Conservation (phyloP, 139 green algal genomes). For the Chlamydomonas incerta region DNA sequence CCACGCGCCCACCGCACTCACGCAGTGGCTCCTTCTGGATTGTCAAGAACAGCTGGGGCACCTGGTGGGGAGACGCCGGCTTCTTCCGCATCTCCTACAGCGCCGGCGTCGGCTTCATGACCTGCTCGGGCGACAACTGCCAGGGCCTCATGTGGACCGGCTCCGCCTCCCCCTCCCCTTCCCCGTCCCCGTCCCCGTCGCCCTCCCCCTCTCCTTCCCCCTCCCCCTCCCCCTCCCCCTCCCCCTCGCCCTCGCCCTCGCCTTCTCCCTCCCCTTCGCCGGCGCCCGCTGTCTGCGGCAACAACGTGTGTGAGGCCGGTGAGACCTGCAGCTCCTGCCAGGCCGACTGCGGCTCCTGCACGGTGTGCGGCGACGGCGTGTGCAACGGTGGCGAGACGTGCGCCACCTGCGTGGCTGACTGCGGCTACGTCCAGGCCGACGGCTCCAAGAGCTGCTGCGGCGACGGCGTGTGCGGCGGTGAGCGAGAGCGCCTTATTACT, state of each 20-base stretch:
- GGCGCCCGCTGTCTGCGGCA: not conserved
- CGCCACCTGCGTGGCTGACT: not conserved
- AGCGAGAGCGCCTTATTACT: no score
- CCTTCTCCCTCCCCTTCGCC: not conserved
- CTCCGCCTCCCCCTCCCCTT: not conserved
- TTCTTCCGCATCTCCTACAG: slow-evolving; percentile 71
- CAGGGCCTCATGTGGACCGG: not conserved
- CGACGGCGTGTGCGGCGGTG: slow-evolving; percentile 1
- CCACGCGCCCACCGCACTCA: not conserved
- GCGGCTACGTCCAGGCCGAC: not conserved
- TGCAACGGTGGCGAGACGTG: slow-evolving; percentile 18
- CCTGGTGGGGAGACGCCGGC: slow-evolving; percentile 87
- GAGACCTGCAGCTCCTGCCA: not conserved
- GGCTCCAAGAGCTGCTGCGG: slow-evolving; percentile 11
- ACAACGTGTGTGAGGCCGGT: not conserved
- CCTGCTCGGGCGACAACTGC: not conserved
- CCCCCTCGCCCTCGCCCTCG: not conserved
- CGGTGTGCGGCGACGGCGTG: not conserved
- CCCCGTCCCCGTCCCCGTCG: not conserved
- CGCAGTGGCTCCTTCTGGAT: slow-evolving; percentile 84
- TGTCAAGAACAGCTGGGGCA: slow-evolving; percentile 96
- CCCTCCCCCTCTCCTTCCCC: not conserved
- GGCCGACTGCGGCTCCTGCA: not conserved
- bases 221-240: not conserved
- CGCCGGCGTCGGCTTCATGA: slow-evolving; percentile 16